phyloP scores from a whole-genome alignment of 2,329 filamentous ascomycete species.

The Paraphoma sp. region DNA sequence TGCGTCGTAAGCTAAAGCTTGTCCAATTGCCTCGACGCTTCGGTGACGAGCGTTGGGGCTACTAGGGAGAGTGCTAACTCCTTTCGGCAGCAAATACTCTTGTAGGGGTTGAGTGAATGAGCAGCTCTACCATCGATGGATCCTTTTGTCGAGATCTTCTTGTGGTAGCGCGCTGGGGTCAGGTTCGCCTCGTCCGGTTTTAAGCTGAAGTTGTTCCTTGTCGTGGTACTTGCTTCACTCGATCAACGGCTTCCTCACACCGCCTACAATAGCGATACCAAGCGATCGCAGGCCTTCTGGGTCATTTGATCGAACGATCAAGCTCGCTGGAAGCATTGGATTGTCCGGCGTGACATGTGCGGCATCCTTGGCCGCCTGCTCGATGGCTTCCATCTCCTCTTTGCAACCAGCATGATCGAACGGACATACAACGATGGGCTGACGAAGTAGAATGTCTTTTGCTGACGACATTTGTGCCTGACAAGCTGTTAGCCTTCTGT shows the following conservation, averaged over 20 bases:
- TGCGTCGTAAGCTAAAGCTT: no score
- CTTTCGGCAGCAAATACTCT: background rate
- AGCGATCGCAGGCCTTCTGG: constrained; percentile 65
- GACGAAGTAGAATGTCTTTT: constrained; percentile 84
- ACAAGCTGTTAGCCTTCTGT: constrained; percentile 12
- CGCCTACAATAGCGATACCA: constrained; percentile 68
- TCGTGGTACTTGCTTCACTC: constrained; percentile 56
- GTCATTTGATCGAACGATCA: constrained; percentile 81
- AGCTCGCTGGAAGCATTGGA: constrained; percentile 86
- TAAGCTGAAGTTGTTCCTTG: no score
- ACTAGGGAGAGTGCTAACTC: no score
- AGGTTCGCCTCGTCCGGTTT: no score
- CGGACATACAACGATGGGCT: constrained; percentile 95
- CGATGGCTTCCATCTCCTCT: constrained; percentile 98
- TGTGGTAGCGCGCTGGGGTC: no score
- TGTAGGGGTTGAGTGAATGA: background rate
- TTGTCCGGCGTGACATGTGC: constrained; percentile 87
- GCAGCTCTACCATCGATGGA: background rate
- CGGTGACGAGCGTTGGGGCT: background rate
- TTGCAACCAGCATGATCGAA: constrained; percentile 95
- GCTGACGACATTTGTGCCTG: constrained; percentile 89
- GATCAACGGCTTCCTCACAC: constrained; percentile 68
- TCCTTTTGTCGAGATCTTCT: background rate
- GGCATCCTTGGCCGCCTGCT: constrained; percentile 92
- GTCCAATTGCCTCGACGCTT: no score